Evolutionary conservation across 2,329 filamentous ascomycete genomes (phyloP).

Genomic region (Fusarium austroafricanum): DNA sequence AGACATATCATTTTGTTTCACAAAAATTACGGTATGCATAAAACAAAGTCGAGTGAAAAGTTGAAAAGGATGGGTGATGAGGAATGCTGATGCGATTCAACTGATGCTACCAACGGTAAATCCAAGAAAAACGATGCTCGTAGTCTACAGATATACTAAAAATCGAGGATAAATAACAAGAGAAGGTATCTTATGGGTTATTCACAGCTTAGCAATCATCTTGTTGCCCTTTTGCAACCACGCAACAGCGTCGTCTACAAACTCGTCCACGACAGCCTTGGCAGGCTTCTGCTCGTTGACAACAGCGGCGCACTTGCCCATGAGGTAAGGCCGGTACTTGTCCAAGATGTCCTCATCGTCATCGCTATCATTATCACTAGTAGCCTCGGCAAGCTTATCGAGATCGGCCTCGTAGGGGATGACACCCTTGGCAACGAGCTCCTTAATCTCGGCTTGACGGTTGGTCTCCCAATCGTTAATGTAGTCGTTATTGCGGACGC

Average conservation of each 20-base stretch:
- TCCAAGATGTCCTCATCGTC: conserved; percentile 89
- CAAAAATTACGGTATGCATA: not conserved
- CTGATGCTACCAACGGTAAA: conserved; percentile 10
- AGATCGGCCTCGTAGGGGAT: conserved; percentile 96
- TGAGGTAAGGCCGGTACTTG: conserved; percentile 89
- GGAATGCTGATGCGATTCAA: conserved; percentile 2
- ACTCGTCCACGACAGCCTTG: conserved; percentile 93
- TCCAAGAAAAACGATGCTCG: conserved; percentile 32
- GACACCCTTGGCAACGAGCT: conserved; percentile 87
- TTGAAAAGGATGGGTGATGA: not conserved
- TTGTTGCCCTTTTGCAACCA: conserved; percentile 76
- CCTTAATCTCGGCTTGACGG: conserved; percentile 88
- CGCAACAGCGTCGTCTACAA: conserved; percentile 83
- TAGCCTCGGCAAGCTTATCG: conserved; percentile 77
- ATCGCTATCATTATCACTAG: conserved; percentile 75
- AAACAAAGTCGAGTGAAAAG: not conserved
- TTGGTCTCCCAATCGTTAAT: conserved; percentile 97
- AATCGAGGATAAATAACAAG: conserved; percentile 19
- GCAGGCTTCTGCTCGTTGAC: conserved; percentile 93
- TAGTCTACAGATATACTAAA: conserved; percentile 43
- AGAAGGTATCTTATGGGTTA: conserved; percentile 10
- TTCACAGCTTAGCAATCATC: conserved; percentile 76
- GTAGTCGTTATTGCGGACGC: conserved; percentile 93
- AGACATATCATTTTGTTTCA: conserved; percentile 5
- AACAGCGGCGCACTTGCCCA: conserved; percentile 96